A percentile compares a stretch with the other conserved stretches of the same genome.
Conservation (phyloP, 139 green algal genomes). For the Tetraselmis striata region DNA sequence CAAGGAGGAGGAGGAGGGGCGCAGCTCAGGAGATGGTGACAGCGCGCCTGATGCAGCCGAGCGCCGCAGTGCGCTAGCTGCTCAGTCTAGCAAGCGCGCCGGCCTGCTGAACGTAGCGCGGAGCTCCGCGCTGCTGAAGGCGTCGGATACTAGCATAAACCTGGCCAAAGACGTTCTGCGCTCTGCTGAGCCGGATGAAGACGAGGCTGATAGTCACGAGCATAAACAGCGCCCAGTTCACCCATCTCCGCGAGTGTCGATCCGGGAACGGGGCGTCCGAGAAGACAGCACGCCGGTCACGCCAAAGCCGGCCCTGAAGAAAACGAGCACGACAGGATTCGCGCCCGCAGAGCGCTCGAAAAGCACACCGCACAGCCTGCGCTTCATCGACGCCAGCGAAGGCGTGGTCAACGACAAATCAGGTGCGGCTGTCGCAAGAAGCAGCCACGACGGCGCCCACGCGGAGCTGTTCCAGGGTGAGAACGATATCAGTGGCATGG, state of each 20-base stretch:
- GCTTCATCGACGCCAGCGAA: not conserved
- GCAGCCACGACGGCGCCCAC: too few relatives aligned
- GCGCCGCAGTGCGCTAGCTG: not conserved
- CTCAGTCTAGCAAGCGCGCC: not conserved
- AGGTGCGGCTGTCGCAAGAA: too few relatives aligned
- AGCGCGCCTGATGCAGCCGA: not conserved
- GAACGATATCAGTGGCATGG: too few relatives aligned
- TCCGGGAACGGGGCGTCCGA: not conserved
- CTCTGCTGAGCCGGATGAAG: not conserved
- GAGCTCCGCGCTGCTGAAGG: not conserved
- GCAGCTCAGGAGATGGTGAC: not conserved
- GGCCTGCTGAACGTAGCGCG: not conserved
- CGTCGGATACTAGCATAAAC: not conserved
- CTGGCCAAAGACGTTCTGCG: not conserved
- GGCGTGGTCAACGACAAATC: not conserved
- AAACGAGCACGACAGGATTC: not conserved
- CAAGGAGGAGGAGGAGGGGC: not conserved
- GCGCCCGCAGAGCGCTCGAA: not conserved
- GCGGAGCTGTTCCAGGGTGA: too few relatives aligned
- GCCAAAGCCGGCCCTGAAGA: not conserved
- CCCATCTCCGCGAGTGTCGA: not conserved
- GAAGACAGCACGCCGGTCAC: not conserved
- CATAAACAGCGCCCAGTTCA: not conserved
- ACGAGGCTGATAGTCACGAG: not conserved
- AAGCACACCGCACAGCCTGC: not conserved